These are phyloP conservation scores for Ambrosiella xylebori DNA, from an alignment of 2,329 filamentous ascomycete genomes.

Conservation along the genomic window DNA sequence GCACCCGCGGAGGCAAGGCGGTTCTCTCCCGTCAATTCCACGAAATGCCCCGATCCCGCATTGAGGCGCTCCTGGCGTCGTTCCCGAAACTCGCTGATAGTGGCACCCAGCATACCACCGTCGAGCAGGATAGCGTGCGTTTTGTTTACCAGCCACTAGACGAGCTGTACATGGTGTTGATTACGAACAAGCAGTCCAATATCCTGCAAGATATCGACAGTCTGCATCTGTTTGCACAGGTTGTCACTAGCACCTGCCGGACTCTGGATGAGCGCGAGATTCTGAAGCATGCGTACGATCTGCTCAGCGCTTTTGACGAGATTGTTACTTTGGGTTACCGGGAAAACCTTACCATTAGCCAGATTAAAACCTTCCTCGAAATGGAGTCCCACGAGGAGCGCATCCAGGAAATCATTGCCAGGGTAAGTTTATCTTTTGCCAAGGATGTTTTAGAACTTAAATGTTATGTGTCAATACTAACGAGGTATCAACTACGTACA, in stretches of 20 bases:
- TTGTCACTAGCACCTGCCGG: conserved; percentile 92
- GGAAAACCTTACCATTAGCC: conserved; percentile 87
- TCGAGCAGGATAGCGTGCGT: conserved; percentile 98
- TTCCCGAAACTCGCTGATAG: conserved; percentile 96
- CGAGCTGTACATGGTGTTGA: conserved; percentile 98
- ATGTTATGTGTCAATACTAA: not conserved
- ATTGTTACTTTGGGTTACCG: conserved; percentile 88
- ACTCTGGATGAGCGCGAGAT: conserved; percentile 93
- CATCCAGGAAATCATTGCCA: conserved; percentile 93
- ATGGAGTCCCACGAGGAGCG: conserved; percentile 99
- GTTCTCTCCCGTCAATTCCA: conserved; percentile 95
- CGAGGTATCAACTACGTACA: conserved; percentile 21
- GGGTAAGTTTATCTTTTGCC: conserved; percentile 35
- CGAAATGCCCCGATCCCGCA: conserved; percentile 90
- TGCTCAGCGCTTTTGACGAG: conserved; percentile 93
- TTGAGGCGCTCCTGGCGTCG: conserved; percentile 89
- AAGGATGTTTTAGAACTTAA: not conserved
- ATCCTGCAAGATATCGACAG: conserved; percentile 99
- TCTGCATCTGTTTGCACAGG: conserved; percentile 91
- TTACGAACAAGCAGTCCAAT: conserved; percentile 98
- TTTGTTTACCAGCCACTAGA: conserved; percentile 98
- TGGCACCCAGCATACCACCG: conserved; percentile 90
- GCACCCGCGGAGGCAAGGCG: conserved; percentile 93
- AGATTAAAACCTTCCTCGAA: conserved; percentile 98
- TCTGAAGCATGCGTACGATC: conserved; percentile 81